A percentile compares a stretch with the other conserved stretches of the same genome.
These are phyloP conservation scores for Diaporthe sp. DNA, from an alignment of 2,329 filamentous ascomycete genomes.

Conservation along the genomic window DNA sequence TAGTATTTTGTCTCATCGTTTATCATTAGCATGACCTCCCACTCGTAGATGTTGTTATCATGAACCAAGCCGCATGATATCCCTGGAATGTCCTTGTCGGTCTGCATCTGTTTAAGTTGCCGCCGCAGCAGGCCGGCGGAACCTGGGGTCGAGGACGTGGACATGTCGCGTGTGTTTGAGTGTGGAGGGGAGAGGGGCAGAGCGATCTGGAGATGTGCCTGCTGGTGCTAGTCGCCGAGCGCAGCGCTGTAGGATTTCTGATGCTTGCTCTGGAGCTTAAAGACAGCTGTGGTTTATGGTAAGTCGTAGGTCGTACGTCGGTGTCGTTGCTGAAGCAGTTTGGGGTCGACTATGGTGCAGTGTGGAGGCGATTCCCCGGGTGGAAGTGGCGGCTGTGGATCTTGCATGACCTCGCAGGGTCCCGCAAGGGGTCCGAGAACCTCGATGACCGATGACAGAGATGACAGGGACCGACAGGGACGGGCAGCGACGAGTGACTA, in stretches of 20 bases:
- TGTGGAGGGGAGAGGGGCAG: not conserved
- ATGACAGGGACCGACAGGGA: not conserved
- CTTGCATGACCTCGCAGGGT: slow-evolving; percentile 25
- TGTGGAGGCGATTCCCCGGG: slow-evolving; percentile 6
- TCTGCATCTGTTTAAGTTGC: slow-evolving; percentile 95
- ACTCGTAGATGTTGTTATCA: slow-evolving; percentile 92
- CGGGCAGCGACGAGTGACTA: not conserved
- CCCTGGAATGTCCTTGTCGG: slow-evolving; percentile 89
- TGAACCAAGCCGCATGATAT: slow-evolving; percentile 92
- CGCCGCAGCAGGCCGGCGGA: slow-evolving; percentile 77
- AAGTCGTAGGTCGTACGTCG: not conserved
- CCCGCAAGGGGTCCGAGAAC: slow-evolving; percentile 19
- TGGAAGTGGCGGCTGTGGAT: slow-evolving; percentile 32
- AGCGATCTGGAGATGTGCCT: not conserved
- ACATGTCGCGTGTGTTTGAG: slow-evolving; percentile 39
- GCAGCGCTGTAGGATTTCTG: not conserved
- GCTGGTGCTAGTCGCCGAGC: not conserved
- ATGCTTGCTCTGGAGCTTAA: not conserved
- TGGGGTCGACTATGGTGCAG: not conserved
- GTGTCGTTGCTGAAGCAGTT: not conserved
- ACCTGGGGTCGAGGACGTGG: slow-evolving; percentile 45
- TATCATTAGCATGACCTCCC: slow-evolving; percentile 99
- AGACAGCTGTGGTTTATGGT: not conserved
- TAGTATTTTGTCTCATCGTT: slow-evolving; percentile 94
- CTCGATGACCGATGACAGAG: not conserved